Conservation (phyloP, 805 yeast species). For the Wickerhamiella parazyma region DNA sequence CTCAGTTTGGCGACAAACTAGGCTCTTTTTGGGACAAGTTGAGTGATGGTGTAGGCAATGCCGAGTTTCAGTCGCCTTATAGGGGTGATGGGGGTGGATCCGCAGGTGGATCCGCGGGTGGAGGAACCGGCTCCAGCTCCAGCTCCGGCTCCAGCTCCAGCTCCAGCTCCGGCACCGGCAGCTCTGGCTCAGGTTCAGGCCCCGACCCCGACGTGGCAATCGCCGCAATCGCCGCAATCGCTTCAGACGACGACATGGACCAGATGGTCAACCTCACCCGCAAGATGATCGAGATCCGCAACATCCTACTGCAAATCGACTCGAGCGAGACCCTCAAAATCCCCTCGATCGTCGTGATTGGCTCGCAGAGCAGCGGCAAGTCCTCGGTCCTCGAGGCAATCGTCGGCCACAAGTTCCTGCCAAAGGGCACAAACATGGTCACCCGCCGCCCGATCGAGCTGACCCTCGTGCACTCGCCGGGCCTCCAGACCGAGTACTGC, state of each 20-base stretch:
- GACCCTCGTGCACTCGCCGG: conserved; percentile 80
- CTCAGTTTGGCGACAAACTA: conserved; percentile 38
- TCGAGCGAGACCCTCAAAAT: conserved; percentile 62
- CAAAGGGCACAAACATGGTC: conserved; percentile 97
- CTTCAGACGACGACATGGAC: conserved; percentile 36
- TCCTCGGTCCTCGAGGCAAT: conserved; percentile 91
- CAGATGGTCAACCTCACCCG: conserved; percentile 82
- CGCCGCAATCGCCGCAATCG: conserved; percentile 44
- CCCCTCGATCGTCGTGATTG: conserved; percentile 93
- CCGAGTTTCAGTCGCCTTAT: too few species aligned
- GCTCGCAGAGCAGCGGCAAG: conserved; percentile 95
- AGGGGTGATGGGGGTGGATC: conserved; percentile 4
- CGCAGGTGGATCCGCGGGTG: conserved; percentile 1
- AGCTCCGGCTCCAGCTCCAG: not conserved
- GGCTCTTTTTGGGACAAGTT: conserved; percentile 24
- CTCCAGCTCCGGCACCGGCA: not conserved
- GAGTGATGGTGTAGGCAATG: not conserved
- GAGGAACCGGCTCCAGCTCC: not conserved
- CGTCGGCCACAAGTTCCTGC: conserved; percentile 95
- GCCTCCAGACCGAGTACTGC: conserved; percentile 67
- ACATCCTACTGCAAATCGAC: conserved; percentile 61
- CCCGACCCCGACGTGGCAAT: conserved; percentile 33
- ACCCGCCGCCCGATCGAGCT: conserved; percentile 95
- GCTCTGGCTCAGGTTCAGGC: conserved; percentile 2
- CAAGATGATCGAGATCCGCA: conserved; percentile 93